phyloP scores from a whole-genome alignment of 2,329 filamentous ascomycete genomes.

The Botrytis byssoidea region DNA sequence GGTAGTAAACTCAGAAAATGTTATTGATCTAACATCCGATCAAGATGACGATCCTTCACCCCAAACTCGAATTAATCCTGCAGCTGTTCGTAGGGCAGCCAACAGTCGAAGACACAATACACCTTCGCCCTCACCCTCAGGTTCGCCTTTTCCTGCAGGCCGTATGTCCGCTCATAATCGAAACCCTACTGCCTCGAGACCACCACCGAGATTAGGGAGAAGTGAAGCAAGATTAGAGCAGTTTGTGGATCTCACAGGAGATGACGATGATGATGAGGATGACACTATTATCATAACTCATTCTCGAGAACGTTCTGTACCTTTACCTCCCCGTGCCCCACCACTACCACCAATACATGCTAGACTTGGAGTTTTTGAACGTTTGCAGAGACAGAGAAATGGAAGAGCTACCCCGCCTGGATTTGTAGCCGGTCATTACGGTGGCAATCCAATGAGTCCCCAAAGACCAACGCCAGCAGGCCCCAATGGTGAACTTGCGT shows the following conservation, averaged over 20 bases:
- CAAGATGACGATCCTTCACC: slow-evolving; percentile 28
- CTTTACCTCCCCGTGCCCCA: neutral
- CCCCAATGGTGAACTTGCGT: neutral
- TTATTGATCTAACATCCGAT: slow-evolving; percentile 40
- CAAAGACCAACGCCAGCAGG: slow-evolving; percentile 3
- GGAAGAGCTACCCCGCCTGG: slow-evolving; percentile 2
- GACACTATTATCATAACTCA: slow-evolving; percentile 18
- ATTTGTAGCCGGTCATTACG: neutral
- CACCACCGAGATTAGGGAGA: slow-evolving; percentile 30
- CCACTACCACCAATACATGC: neutral
- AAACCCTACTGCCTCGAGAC: slow-evolving; percentile 22
- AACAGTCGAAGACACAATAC: slow-evolving; percentile 12
- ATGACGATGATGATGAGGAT: slow-evolving; percentile 41
- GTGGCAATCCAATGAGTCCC: neutral
- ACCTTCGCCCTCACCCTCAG: neutral
- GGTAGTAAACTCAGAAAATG: slow-evolving; percentile 35
- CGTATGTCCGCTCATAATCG: neutral
- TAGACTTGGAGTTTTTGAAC: neutral
- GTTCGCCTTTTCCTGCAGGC: neutral
- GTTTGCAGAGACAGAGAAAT: neutral
- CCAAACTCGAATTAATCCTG: slow-evolving; percentile 14
- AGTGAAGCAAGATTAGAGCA: slow-evolving; percentile 33
- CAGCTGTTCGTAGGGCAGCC: neutral
- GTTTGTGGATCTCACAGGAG: slow-evolving; percentile 53
- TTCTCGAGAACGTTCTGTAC: slow-evolving; percentile 20